Evolutionary conservation across 148 eudicot genomes (phyloP).

Genomic region (Chenopodium quinoa): DNA sequence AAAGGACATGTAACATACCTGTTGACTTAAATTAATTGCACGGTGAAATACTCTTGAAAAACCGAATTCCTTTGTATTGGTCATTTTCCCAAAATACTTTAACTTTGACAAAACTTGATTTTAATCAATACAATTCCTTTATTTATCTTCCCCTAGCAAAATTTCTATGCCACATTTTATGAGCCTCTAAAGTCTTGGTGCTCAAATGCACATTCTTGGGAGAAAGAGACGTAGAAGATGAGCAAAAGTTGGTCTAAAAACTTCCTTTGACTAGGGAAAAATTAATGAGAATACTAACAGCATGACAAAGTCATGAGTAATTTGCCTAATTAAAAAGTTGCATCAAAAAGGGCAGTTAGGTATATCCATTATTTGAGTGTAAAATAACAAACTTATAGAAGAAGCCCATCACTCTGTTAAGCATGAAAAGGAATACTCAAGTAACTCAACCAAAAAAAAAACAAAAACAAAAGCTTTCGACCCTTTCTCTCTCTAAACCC

Average conservation of each 20-base stretch:
- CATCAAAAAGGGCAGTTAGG: neutral
- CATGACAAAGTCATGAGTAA: constrained; percentile 2
- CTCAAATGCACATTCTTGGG: neutral
- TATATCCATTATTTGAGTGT: neutral
- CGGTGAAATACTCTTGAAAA: no score
- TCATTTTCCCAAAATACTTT: no score
- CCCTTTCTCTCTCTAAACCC: no score
- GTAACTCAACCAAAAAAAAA: neutral
- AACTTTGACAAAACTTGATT: no score
- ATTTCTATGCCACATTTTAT: no score
- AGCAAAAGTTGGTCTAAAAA: neutral
- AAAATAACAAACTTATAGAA: neutral
- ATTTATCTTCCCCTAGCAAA: no score
- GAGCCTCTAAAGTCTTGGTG: no score
- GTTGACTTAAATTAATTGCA: no score
- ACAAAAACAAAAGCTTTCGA: no score
- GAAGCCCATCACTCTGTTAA: neutral
- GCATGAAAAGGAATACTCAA: neutral
- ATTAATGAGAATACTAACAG: neutral
- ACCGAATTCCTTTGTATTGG: no score
- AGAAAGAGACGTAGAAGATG: neutral
- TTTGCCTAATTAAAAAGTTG: constrained; percentile 6
- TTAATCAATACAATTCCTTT: no score
- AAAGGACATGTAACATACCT: no score
- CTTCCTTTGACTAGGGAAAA: neutral